Conservation (phyloP, 2,329 filamentous ascomycete species). For the Colletotrichum zoysiae region DNA sequence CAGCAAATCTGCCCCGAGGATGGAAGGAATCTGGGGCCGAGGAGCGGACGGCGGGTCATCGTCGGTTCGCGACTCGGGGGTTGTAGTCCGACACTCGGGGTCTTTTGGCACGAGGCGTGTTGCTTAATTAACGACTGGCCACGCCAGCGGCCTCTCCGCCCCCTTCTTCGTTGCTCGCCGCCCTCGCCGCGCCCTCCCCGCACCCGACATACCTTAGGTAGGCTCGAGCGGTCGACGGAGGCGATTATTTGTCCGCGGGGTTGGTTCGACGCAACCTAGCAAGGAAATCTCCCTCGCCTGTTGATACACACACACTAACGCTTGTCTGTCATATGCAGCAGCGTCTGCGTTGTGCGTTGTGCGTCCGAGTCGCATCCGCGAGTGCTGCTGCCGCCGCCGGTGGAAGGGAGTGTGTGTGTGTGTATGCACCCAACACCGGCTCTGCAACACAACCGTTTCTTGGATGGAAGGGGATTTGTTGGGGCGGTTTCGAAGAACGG, state of each 20-base stretch:
- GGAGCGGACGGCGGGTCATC: neutral
- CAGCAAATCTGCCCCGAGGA: neutral
- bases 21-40: conserved; percentile 9
- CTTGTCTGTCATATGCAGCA: neutral
- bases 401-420: neutral
- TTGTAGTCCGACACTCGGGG: conserved; percentile 31
- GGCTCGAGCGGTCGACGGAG: neutral
- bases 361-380: neutral
- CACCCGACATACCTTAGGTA: too few relatives aligned
- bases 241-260: neutral
- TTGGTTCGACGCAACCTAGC: neutral
- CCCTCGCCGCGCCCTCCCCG: neutral
- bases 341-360: too few relatives aligned
- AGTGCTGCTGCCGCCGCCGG: neutral
- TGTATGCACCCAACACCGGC: conserved; percentile 5
- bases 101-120: conserved; percentile 8
- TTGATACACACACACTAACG: neutral
- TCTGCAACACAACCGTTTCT: neutral
- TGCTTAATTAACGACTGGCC: neutral
- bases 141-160: conserved; percentile 14
- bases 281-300: neutral
- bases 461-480: neutral
- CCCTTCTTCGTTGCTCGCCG: neutral
- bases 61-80: conserved; percentile 18
- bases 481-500: neutral